Evolutionary conservation across 75 land plant species (phyloP), one percentile per base, ranked within the genome.

Genomic region (Sequoiadendron giganteum): DNA sequence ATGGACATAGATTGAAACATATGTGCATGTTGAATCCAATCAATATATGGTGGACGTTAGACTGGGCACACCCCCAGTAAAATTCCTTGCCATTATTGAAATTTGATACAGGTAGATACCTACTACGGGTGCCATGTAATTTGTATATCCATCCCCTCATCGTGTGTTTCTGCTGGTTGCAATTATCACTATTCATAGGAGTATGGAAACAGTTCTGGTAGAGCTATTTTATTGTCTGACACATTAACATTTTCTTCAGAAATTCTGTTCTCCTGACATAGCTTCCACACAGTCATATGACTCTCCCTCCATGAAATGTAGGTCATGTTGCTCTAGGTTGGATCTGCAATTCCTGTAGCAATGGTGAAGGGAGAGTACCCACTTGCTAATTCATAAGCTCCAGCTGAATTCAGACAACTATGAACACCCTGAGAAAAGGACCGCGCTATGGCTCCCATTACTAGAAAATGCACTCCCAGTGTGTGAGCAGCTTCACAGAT

Each of bases 361-460:
- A 92, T 89, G 82, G 88, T 65, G 70, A 92, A 92, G 1, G 93
- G 89, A 9, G 90, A 90, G 47, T 86, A 92, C n/a, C 76, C 76
- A 72, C 1, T 10, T 28, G 30, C 2, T 30, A 30, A 72, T 72
- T 30, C 76, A 30, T 72, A 10, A 25, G 3, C 30, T 25, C 32
- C 13, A 0, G 0, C 30, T 10, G 30, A 72, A 72, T 72, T 9
- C 9, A 72, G 55, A 52, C 55, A 13, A 52, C 2, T 52, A 52
- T 52, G 55, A 1, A 52, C 55, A 52, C 55, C 55, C n/a, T n/a
- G n/a, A n/a, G n/a, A n/a, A n/a, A n/a, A n/a, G n/a, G n/a, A n/a
- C n/a, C n/a, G n/a, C n/a, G n/a, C n/a, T n/a, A n/a, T n/a, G n/a
- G n/a, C n/a, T n/a, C n/a, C n/a, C n/a, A n/a, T n/a, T n/a, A n/a